Evolutionary conservation across 2,329 filamentous ascomycete species (phyloP).

Genomic region (Mycosphaerelloides madeirae): DNA sequence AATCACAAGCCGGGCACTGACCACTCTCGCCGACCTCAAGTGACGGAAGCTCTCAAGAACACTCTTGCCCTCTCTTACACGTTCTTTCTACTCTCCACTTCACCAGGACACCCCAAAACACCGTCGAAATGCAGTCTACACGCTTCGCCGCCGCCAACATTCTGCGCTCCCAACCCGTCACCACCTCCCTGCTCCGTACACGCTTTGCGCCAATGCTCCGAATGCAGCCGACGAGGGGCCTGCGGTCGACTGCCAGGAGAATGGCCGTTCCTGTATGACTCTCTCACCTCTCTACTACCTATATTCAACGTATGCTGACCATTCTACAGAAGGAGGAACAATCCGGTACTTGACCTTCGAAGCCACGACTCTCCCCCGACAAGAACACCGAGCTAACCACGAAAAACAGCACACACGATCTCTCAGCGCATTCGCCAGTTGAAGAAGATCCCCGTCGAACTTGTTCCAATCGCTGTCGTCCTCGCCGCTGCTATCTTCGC

Average conservation of each 20-base stretch:
- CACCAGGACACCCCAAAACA: conserved; percentile 21
- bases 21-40: conserved; percentile 1
- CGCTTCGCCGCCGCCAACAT: conserved; percentile 38
- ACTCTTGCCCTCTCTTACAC: background rate
- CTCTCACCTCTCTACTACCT: background rate
- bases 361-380: background rate
- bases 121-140: conserved; percentile 34
- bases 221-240: conserved; percentile 30
- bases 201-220: conserved; percentile 35
- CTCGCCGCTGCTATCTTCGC: conserved; percentile 70
- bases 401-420: conserved; percentile 76
- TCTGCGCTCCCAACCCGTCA: conserved; percentile 30
- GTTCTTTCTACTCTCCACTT: conserved; percentile 24
- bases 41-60: background rate
- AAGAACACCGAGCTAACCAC: background rate
- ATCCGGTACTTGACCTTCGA: conserved; percentile 47
- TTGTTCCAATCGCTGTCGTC: conserved; percentile 89
- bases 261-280: conserved; percentile 31
- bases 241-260: conserved; percentile 29
- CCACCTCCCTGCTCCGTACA: conserved; percentile 30
- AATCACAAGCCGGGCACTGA: conserved; percentile 2
- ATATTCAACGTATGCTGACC: conserved; percentile 11
- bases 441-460: conserved; percentile 85
- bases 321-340: conserved; percentile 59
- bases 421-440: conserved; percentile 89